These are phyloP conservation scores for Stenogyne calaminthoides DNA, from an alignment of 305 asterid genomes.

Conservation along the genomic window DNA sequence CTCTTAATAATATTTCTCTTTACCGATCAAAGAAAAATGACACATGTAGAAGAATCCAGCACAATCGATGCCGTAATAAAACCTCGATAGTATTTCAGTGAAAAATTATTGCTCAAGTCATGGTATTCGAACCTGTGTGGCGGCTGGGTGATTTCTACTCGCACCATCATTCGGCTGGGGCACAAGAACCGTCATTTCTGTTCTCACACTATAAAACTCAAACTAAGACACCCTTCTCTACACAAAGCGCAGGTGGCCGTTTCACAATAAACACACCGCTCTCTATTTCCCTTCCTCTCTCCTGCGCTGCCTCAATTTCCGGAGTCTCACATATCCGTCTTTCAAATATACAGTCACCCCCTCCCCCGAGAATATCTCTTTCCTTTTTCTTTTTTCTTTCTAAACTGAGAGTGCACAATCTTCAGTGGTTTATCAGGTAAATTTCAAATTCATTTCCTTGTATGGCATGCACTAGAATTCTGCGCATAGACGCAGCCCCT, in stretches of 20 bases:
- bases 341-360: background rate
- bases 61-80: too few species aligned
- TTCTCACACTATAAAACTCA: conserved; percentile 13
- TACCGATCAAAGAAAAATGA: too few species aligned
- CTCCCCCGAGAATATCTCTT: background rate
- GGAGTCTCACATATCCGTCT: conserved; percentile 1
- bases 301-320: conserved; percentile 24
- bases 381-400: background rate
- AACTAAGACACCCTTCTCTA: background rate
- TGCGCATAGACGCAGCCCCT: too few species aligned
- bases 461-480: conserved; percentile 24
- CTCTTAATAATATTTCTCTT: too few species aligned
- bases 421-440: conserved; percentile 28
- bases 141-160: too few species aligned
- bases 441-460: background rate
- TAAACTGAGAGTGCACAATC: background rate
- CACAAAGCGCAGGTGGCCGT: conserved; percentile 28
- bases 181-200: background rate
- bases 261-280: conserved; percentile 20
- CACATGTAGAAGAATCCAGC: too few species aligned
- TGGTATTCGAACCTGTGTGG: too few species aligned
- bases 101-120: too few species aligned
- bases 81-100: too few species aligned
- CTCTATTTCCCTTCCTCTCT: background rate
- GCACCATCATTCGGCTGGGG: too few species aligned